These are phyloP conservation scores for Naganishia sp. DNA, from an alignment of 1,284 basidiomycete species.

Conservation along the genomic window DNA sequence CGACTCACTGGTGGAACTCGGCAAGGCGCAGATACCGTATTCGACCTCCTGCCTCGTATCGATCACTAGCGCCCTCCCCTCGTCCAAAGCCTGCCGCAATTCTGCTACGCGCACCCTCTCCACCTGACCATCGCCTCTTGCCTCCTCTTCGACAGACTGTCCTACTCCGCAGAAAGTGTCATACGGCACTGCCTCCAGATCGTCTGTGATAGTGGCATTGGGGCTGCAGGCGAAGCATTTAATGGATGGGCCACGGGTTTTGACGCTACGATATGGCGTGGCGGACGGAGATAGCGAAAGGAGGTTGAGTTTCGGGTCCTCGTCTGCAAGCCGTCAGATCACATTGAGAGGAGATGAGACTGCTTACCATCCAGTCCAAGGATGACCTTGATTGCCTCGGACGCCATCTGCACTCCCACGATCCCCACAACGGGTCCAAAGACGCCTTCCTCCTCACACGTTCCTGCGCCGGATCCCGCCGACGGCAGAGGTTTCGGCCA, in stretches of 20 bases:
- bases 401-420: conserved; percentile 87
- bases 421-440: conserved; percentile 86
- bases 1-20: conserved; percentile 70
- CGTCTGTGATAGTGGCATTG: conserved; percentile 38
- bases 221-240: conserved; percentile 47
- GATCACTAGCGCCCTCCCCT: conserved; percentile 57
- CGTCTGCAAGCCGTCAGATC: conserved; percentile 37
- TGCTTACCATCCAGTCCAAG: conserved; percentile 66
- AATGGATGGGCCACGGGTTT: conserved; percentile 63
- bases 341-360: conserved; percentile 38
- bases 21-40: conserved; percentile 82
- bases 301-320: conserved; percentile 61
- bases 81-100: background rate
- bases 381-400: conserved; percentile 83
- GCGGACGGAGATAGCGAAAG: conserved; percentile 70
- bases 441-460: conserved; percentile 89
- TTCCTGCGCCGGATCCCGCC: conserved; percentile 60
- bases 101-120: conserved; percentile 41
- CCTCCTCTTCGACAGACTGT: conserved; percentile 18
- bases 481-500: conserved; percentile 73
- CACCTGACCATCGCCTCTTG: conserved; percentile 42
- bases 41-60: conserved; percentile 83
- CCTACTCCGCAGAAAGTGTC: conserved; percentile 71
- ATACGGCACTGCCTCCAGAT: conserved; percentile 61
- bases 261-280: conserved; percentile 78